These are phyloP conservation scores for Magnaporthiopsis rhizophila DNA, from an alignment of 2,329 filamentous ascomycete genomes.

Conservation along the genomic window DNA sequence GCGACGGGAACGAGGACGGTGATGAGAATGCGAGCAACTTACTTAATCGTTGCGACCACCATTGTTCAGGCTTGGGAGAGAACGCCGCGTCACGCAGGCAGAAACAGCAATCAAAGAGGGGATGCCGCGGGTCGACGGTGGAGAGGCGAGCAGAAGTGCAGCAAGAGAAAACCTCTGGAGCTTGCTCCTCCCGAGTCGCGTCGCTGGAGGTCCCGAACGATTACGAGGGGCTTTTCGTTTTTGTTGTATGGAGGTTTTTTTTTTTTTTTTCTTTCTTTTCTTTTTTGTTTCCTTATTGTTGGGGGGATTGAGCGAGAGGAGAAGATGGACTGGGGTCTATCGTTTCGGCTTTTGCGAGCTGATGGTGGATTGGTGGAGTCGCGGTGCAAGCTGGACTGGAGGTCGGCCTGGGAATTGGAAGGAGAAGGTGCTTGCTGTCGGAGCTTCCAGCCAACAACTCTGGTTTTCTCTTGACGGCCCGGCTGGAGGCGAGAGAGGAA, in stretches of 20 bases:
- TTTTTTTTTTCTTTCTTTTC: background rate
- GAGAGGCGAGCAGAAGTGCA: background rate
- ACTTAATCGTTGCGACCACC: slow-evolving; percentile 60
- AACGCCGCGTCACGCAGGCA: slow-evolving; percentile 3
- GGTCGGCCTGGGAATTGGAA: slow-evolving; percentile 2
- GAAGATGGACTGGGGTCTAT: background rate
- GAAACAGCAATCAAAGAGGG: slow-evolving; percentile 1
- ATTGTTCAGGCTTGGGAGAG: slow-evolving; percentile 31
- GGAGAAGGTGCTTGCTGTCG: background rate
- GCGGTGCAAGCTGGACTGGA: background rate
- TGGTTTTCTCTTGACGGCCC: background rate
- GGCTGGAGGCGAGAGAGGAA: slow-evolving; percentile 1
- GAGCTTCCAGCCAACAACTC: background rate
- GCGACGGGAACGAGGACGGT: slow-evolving; percentile 1
- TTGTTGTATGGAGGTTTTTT: background rate
- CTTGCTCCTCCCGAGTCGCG: background rate
- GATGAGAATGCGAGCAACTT: slow-evolving; percentile 23
- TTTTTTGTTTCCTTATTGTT: background rate
- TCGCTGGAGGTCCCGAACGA: background rate
- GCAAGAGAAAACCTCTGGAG: background rate
- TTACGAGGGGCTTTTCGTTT: background rate
- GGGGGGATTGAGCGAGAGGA: background rate
- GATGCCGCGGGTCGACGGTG: background rate
- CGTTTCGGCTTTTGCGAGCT: background rate
- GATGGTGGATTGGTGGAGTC: slow-evolving; percentile 2